A percentile compares a stretch with the other conserved stretches of the same genome.
These are phyloP conservation scores for Gentiana dahurica DNA, from an alignment of 257 asterid genomes.

Conservation along the genomic window DNA sequence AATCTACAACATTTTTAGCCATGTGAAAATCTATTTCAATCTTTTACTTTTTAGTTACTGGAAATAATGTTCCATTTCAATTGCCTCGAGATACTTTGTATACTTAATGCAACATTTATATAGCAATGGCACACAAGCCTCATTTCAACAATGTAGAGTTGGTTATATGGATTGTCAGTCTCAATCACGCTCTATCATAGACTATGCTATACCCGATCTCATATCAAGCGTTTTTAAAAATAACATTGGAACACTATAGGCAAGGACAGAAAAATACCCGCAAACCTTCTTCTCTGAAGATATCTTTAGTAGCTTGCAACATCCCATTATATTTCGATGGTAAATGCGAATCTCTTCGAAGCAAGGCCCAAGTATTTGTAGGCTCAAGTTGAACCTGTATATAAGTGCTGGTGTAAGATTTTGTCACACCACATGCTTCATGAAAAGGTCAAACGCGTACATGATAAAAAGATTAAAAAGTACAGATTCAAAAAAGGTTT, in stretches of 20 bases:
- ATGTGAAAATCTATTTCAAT: too few species aligned
- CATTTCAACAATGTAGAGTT: too few species aligned
- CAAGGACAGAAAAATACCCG: slow-evolving; percentile 30
- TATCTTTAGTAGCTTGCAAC: slow-evolving; percentile 88
- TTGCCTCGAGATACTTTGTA: too few species aligned
- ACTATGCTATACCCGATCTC: too few species aligned
- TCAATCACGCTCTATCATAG: too few species aligned
- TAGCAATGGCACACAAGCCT: too few species aligned
- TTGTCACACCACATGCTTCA: slow-evolving; percentile 2
- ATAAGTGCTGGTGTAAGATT: slow-evolving; percentile 8
- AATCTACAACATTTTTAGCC: too few species aligned
- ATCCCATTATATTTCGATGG: slow-evolving; percentile 75
- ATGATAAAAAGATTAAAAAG: background rate
- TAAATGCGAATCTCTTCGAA: slow-evolving; percentile 35
- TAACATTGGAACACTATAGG: background rate
- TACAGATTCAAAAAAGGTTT: too few species aligned
- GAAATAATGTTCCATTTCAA: too few species aligned
- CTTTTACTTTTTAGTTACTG: too few species aligned
- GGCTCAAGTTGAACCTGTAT: slow-evolving; percentile 94
- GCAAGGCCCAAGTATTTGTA: slow-evolving; percentile 71
- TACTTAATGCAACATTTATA: too few species aligned
- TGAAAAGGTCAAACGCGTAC: background rate
- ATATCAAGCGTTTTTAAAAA: background rate
- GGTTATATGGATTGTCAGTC: background rate
- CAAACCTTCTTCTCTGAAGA: slow-evolving; percentile 87